Conservation (phyloP, 1,139 yeast species). For the Saccharomyces hybrid region DNA sequence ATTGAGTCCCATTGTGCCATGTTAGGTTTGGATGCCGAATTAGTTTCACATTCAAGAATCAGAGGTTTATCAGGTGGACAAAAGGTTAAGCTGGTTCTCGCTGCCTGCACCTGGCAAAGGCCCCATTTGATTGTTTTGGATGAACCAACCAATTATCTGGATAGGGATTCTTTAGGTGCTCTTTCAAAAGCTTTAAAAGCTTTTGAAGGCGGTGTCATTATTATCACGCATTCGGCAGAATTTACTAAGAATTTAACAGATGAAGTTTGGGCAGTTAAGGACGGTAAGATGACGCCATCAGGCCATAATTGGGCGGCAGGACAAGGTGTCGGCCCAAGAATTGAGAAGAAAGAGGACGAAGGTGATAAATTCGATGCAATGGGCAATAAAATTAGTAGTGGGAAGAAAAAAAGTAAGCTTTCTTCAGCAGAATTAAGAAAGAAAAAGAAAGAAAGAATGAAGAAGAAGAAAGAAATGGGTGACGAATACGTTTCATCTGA, state of each 20-base stretch:
- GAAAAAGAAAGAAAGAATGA: conserved; percentile 99
- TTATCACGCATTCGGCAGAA: conserved; percentile 99
- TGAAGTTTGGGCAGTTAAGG: conserved; percentile 98
- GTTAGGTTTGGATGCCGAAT: conserved; percentile 97
- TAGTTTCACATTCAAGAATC: conserved; percentile 98
- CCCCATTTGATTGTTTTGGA: conserved; percentile 98
- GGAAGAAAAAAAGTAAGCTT: conserved; percentile 91
- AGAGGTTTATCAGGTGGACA: conserved; percentile 99
- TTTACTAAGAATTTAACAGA: conserved; percentile 97
- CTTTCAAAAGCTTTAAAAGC: conserved; percentile 95
- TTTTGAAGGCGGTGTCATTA: conserved; percentile 98
- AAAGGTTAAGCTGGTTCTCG: conserved; percentile 96
- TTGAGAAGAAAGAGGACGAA: conserved; percentile 89
- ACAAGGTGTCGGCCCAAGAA: conserved; percentile 99
- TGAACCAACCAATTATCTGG: conserved; percentile 97
- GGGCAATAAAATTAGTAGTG: conserved; percentile 97
- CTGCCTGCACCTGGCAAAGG: conserved; percentile 99
- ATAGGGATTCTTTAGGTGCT: conserved; percentile 98
- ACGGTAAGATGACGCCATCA: conserved; percentile 97
- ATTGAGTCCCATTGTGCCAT: conserved; percentile 95
- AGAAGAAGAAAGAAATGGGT: conserved; percentile 99
- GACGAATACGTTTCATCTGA: conserved; percentile 96
- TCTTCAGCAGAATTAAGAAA: conserved; percentile 98
- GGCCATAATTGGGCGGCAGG: conserved; percentile 99
- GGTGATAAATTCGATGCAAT: conserved; percentile 98